Conservation (phyloP, 2,329 filamentous ascomycete genomes). For the Dendryphion nanum region DNA sequence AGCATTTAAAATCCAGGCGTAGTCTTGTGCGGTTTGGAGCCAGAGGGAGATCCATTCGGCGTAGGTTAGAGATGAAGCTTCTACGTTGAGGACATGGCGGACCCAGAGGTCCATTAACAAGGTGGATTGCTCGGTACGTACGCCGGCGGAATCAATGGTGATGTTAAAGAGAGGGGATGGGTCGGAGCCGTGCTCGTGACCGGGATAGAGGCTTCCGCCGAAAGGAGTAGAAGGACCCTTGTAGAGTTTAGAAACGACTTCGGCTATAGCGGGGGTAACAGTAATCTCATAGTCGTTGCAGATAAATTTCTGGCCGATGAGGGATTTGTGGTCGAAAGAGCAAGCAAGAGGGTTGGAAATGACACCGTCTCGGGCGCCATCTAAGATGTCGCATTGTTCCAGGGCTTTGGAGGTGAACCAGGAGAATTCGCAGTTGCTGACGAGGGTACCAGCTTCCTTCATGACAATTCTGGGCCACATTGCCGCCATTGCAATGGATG, state of each 20-base stretch:
- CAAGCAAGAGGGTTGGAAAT: constrained; percentile 19
- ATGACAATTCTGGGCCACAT: constrained; percentile 26
- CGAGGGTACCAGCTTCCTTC: constrained; percentile 16
- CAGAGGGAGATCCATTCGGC: constrained; percentile 9
- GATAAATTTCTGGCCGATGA: constrained; percentile 12
- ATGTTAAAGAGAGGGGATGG: constrained; percentile 2
- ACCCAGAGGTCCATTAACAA: constrained; percentile 2
- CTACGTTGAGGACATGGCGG: constrained; percentile 3
- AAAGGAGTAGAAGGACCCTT: constrained; percentile 7
- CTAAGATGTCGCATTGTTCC: constrained; percentile 22
- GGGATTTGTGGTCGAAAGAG: constrained; percentile 15
- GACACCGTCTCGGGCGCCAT: constrained; percentile 32
- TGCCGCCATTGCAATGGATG: constrained; percentile 12
- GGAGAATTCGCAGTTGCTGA: constrained; percentile 18
- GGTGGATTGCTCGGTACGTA: constrained; percentile 1
- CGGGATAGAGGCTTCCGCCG: constrained; percentile 2
- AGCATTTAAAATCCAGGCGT: constrained; percentile 8
- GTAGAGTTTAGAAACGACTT: constrained; percentile 5
- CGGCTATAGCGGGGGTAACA: constrained; percentile 7
- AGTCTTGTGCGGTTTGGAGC: constrained; percentile 9
- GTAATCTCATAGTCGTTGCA: constrained; percentile 7
- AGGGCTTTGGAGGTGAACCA: constrained; percentile 13
- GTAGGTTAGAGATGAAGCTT: constrained; percentile 8
- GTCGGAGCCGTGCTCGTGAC: constrained; percentile 2
- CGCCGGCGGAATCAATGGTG: constrained; percentile 2